Percentiles rank a stretch among this genome's conserved stretches.
phyloP scores from a whole-genome alignment of 108 stramenopile species.

The Nannochloropsis gaditana region DNA sequence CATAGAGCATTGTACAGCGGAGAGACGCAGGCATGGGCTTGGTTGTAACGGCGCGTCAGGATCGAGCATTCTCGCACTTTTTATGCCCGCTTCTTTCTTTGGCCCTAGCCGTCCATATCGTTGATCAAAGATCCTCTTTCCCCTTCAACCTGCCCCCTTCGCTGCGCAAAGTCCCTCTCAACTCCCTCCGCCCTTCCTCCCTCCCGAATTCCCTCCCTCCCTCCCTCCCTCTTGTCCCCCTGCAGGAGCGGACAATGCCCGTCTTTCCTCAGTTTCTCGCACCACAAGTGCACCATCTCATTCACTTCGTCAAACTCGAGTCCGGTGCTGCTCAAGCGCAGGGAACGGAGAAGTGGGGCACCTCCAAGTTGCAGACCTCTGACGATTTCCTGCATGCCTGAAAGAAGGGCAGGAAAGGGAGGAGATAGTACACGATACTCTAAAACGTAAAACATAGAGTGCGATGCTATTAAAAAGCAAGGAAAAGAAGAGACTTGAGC shows the following conservation, averaged over 20 bases:
- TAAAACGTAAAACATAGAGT: not conserved
- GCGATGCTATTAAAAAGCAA: not conserved
- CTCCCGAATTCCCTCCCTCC: not conserved
- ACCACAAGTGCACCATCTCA: not conserved
- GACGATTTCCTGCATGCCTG: too few species aligned
- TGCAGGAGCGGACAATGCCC: not conserved
- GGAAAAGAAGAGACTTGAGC: not conserved
- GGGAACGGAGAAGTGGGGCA: not conserved
- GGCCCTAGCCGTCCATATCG: too few species aligned
- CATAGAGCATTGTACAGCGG: too few species aligned
- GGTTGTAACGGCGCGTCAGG: too few species aligned
- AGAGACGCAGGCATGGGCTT: too few species aligned
- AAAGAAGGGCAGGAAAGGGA: too few species aligned
- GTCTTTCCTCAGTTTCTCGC: not conserved
- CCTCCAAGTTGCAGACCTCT: not conserved
- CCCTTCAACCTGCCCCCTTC: too few species aligned
- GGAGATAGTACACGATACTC: too few species aligned
- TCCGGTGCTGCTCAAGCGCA: slow-evolving; percentile 7
- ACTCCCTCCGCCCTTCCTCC: not conserved
- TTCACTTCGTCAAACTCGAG: not conserved
- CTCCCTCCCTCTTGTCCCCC: not conserved
- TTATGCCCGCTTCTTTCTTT: too few species aligned
- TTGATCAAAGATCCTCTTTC: too few species aligned
- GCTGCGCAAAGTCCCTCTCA: not conserved
- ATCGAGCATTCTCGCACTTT: too few species aligned